Conservation (phyloP, 192 early-diverging fungal genomes). For the Entomortierella parvispora region DNA sequence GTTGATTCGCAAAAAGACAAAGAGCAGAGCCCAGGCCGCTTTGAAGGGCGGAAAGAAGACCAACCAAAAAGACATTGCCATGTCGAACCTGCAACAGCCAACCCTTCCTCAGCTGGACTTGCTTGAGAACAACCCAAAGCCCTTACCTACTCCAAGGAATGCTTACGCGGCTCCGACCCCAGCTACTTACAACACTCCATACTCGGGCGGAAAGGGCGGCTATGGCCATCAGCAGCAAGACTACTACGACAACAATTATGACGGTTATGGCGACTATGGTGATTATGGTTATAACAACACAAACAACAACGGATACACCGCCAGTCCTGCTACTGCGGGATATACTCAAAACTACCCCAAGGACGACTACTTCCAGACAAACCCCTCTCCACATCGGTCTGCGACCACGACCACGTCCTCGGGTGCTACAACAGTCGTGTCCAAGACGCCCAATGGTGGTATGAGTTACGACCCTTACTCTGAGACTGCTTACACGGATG, state of each 20-base stretch:
- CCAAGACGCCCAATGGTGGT: not conserved
- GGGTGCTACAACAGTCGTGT: not conserved
- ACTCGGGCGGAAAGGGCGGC: not conserved
- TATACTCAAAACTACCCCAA: slow-evolving; percentile 23
- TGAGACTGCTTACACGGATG: not conserved
- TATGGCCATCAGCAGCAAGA: slow-evolving; percentile 15
- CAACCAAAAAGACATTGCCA: slow-evolving; percentile 19
- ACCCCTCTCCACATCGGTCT: not conserved
- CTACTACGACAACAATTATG: slow-evolving; percentile 2
- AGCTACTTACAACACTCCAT: not conserved
- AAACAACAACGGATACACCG: not conserved
- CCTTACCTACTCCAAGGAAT: slow-evolving; percentile 9
- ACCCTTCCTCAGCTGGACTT: slow-evolving; percentile 38
- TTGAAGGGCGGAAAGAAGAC: slow-evolving; percentile 15
- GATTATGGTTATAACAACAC: not conserved
- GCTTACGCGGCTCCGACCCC: slow-evolving; percentile 5
- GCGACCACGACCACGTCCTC: not conserved
- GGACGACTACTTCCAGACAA: slow-evolving; percentile 44
- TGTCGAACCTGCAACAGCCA: slow-evolving; percentile 24
- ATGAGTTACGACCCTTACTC: slow-evolving; percentile 20
- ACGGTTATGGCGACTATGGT: slow-evolving; percentile 6
- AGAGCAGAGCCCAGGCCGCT: slow-evolving; percentile 23
- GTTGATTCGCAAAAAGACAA: slow-evolving; percentile 38
- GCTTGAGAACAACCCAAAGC: slow-evolving; percentile 8
- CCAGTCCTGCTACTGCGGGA: slow-evolving; percentile 20